Percentiles rank a stretch among this genome's conserved stretches.
phyloP scores from a whole-genome alignment of 768 basidiomycete genomes.

The Amanita muscaria region DNA sequence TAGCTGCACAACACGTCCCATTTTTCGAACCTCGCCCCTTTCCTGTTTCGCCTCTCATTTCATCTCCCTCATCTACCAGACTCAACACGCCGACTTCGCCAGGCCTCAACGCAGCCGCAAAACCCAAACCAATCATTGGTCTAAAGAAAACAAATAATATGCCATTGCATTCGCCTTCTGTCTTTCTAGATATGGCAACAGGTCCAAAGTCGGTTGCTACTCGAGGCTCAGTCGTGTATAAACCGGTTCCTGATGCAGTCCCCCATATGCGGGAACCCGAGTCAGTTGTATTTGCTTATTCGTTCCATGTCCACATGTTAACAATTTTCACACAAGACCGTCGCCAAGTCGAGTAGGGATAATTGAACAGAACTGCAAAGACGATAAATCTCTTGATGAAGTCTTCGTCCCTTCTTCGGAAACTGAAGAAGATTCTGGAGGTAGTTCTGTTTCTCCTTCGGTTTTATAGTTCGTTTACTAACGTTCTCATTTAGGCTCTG shows the following conservation, averaged over 20 bases:
- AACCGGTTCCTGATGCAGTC: slow-evolving; percentile 13
- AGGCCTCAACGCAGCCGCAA: slow-evolving; percentile 6
- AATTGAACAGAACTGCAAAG: background rate
- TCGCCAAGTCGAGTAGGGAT: slow-evolving; percentile 1
- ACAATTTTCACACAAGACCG: slow-evolving; percentile 6
- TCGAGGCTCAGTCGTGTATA: slow-evolving; percentile 13
- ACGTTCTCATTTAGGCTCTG: too few species aligned
- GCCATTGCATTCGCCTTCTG: slow-evolving; percentile 18
- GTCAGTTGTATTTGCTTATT: slow-evolving; percentile 7
- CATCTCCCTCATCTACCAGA: too few species aligned
- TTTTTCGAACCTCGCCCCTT: background rate
- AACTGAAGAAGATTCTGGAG: slow-evolving; percentile 34
- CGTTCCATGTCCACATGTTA: background rate
- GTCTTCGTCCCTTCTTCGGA: slow-evolving; percentile 23
- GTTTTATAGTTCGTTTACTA: background rate
- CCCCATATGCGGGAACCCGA: slow-evolving; percentile 11
- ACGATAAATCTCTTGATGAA: slow-evolving; percentile 6
- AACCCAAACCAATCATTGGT: slow-evolving; percentile 1
- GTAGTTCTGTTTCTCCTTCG: slow-evolving; percentile 11
- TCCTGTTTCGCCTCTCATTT: background rate
- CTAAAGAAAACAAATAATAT: slow-evolving; percentile 9
- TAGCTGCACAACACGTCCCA: slow-evolving; percentile 6
- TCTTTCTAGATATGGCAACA: slow-evolving; percentile 11
- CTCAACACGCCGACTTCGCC: slow-evolving; percentile 6
- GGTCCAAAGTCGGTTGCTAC: background rate